phyloP scores from a whole-genome alignment of 2,329 filamentous ascomycete genomes.

The Pezicula rhizophila region DNA sequence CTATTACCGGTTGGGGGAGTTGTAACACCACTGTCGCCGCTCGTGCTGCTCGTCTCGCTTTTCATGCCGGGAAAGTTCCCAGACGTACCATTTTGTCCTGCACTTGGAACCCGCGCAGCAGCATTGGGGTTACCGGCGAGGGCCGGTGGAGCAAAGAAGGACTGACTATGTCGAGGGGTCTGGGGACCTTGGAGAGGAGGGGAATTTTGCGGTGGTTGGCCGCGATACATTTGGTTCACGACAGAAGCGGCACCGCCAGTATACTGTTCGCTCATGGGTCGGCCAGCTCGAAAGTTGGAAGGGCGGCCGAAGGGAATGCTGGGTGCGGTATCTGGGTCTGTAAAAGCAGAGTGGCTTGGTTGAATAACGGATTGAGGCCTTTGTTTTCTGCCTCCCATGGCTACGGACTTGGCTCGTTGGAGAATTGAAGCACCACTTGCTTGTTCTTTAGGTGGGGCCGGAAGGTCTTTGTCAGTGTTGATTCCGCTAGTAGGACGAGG shows the following conservation, averaged over 20 bases:
- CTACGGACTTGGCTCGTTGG: conserved; percentile 57
- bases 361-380: conserved; percentile 55
- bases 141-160: conserved; percentile 52
- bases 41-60: conserved; percentile 47
- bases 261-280: conserved; percentile 60
- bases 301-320: conserved; percentile 64
- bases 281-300: conserved; percentile 45
- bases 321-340: conserved; percentile 68
- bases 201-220: conserved; percentile 55
- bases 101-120: conserved; percentile 44
- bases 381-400: conserved; percentile 39
- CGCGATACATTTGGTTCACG: conserved; percentile 85
- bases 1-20: conserved; percentile 41
- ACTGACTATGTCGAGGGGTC: conserved; percentile 54
- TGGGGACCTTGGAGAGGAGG: conserved; percentile 44
- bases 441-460: conserved; percentile 52
- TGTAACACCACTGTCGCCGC: conserved; percentile 53
- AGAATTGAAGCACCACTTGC: conserved; percentile 43
- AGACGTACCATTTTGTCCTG: conserved; percentile 39
- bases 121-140: conserved; percentile 47
- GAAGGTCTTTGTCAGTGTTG: conserved; percentile 70
- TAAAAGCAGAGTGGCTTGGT: conserved; percentile 36
- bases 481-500: conserved; percentile 18
- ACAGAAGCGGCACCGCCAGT: conserved; percentile 57
- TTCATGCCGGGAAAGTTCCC: conserved; percentile 63